These are phyloP conservation scores for Hsuehochloa calcarea DNA, from an alignment of 176 grass and related monocot genomes.

Conservation along the genomic window DNA sequence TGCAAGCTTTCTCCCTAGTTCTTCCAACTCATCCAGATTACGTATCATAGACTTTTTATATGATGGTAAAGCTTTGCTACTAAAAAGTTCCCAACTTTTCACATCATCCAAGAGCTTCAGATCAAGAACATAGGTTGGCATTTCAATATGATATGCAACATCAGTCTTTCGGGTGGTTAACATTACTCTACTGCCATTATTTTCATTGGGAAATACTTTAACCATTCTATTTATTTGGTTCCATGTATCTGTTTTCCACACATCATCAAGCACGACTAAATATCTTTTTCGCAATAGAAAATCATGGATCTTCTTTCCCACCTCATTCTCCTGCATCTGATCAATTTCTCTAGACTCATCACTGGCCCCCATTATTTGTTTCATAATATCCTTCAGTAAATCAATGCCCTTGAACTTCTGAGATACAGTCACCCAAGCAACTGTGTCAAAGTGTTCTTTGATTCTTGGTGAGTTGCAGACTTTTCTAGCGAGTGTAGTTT, in stretches of 20 bases:
- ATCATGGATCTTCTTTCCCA: too few species aligned
- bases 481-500: neutral
- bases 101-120: neutral
- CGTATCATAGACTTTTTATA: too few species aligned
- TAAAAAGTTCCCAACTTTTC: neutral
- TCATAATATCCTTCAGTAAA: too few species aligned
- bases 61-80: neutral
- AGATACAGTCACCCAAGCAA: too few species aligned
- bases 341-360: too few species aligned
- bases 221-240: neutral
- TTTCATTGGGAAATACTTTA: neutral
- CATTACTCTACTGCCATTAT: neutral
- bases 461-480: neutral
- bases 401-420: too few species aligned
- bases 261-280: neutral
- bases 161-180: neutral
- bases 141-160: neutral
- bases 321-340: too few species aligned
- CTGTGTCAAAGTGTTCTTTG: neutral
- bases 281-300: neutral
- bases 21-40: too few species aligned
- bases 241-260: neutral
- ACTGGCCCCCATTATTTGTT: too few species aligned
- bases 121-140: neutral
- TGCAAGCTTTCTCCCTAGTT: too few species aligned